These are phyloP conservation scores for Dipteronia dyeriana DNA, from an alignment of 345 rosid species.

Conservation along the genomic window DNA sequence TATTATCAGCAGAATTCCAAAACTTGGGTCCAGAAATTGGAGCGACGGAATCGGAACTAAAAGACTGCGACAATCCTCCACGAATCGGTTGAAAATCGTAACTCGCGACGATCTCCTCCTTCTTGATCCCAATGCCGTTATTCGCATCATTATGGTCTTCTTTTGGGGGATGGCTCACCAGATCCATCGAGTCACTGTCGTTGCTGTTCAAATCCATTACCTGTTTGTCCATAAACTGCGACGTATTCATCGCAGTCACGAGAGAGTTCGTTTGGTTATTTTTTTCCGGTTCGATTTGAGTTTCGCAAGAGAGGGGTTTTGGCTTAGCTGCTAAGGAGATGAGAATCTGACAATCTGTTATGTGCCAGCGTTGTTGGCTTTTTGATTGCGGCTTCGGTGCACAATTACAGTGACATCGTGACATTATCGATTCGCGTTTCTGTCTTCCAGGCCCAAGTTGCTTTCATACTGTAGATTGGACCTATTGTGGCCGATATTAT, in stretches of 20 bases:
- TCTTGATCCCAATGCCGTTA: conserved; percentile 35
- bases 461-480: too few relatives aligned
- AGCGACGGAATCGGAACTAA: conserved; percentile 23
- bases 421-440: too few relatives aligned
- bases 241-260: conserved; percentile 50
- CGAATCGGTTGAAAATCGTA: conserved; percentile 90
- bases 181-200: conserved; percentile 49
- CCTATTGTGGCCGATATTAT: too few relatives aligned
- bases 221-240: conserved; percentile 78
- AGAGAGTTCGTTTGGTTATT: background rate
- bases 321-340: background rate
- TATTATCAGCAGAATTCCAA: conserved; percentile 52
- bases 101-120: conserved; percentile 79
- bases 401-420: too few relatives aligned
- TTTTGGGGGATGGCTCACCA: conserved; percentile 48
- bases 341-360: too few relatives aligned
- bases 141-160: conserved; percentile 33
- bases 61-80: conserved; percentile 42
- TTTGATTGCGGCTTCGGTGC: too few relatives aligned
- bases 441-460: too few relatives aligned
- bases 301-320: background rate
- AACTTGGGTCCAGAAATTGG: conserved; percentile 39
- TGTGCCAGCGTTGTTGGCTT: too few relatives aligned
- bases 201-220: conserved; percentile 62
- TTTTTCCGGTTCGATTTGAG: background rate